Evolutionary conservation across 192 early-diverging fungal species (phyloP).

Genomic region (Coemansia sp.): DNA sequence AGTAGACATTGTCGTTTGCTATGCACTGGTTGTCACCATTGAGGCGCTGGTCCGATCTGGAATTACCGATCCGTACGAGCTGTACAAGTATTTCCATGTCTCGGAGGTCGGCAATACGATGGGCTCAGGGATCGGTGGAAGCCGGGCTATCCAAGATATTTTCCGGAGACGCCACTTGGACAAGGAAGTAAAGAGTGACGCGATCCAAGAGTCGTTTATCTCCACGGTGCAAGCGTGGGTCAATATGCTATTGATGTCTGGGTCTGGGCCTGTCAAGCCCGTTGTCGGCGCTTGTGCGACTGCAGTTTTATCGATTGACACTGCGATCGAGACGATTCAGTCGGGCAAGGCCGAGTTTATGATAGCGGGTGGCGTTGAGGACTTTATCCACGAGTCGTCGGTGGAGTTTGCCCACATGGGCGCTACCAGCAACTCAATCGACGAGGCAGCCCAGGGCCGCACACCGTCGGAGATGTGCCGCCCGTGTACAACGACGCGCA

Average conservation of each 20-base stretch:
- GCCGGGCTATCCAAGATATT: constrained; percentile 72
- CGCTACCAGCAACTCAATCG: constrained; percentile 80
- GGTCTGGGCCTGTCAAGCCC: constrained; percentile 81
- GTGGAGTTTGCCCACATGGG: constrained; percentile 96
- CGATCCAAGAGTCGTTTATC: constrained; percentile 76
- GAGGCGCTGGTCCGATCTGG: constrained; percentile 89
- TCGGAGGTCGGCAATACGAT: constrained; percentile 90
- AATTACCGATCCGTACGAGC: constrained; percentile 96
- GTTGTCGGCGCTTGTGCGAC: constrained; percentile 87
- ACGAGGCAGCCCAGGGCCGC: constrained; percentile 82
- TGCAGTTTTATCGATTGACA: constrained; percentile 85
- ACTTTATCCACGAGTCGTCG: constrained; percentile 84
- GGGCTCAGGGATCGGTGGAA: constrained; percentile 90
- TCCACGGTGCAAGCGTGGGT: constrained; percentile 95
- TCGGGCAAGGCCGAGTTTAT: constrained; percentile 88
- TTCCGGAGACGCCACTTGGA: constrained; percentile 83
- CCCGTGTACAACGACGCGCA: constrained; percentile 82
- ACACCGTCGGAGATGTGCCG: constrained; percentile 88
- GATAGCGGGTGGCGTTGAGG: constrained; percentile 86
- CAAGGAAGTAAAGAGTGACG: constrained; percentile 2
- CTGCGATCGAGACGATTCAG: constrained; percentile 84
- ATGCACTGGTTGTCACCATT: constrained; percentile 85
- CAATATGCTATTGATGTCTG: constrained; percentile 88
- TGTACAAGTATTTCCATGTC: constrained; percentile 95
- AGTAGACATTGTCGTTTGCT: constrained; percentile 89